Evolutionary conservation across 2,329 filamentous ascomycete species (phyloP).

Genomic region (Bisporella sp.): DNA sequence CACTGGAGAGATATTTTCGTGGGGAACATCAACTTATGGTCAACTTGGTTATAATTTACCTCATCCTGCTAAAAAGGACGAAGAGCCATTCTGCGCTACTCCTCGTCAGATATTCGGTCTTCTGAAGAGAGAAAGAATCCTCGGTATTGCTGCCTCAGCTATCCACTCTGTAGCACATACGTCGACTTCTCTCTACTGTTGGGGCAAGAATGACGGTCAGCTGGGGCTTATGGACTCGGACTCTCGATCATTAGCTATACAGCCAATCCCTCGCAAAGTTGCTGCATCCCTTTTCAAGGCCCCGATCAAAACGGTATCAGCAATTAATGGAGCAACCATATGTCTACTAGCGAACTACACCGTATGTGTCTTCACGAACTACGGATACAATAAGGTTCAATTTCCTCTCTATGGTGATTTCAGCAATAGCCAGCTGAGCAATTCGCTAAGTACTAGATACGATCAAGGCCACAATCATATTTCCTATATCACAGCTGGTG

Average conservation of each 20-base stretch:
- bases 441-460: slow-evolving; percentile 58
- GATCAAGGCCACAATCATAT: slow-evolving; percentile 62
- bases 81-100: slow-evolving; percentile 73
- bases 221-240: slow-evolving; percentile 92
- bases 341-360: slow-evolving; percentile 80
- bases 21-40: slow-evolving; percentile 81
- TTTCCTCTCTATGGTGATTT: slow-evolving; percentile 71
- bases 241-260: slow-evolving; percentile 81
- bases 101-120: slow-evolving; percentile 89
- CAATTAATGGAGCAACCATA: slow-evolving; percentile 84
- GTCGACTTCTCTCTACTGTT: slow-evolving; percentile 74
- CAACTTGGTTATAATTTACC: slow-evolving; percentile 84
- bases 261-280: slow-evolving; percentile 76
- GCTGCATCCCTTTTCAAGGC: slow-evolving; percentile 71
- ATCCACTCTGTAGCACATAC: slow-evolving; percentile 91
- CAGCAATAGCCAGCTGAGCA: slow-evolving; percentile 61
- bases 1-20: slow-evolving; percentile 88
- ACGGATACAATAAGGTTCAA: slow-evolving; percentile 84
- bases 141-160: slow-evolving; percentile 80
- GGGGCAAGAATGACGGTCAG: slow-evolving; percentile 92
- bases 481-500: slow-evolving; percentile 71
- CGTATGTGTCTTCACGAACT: slow-evolving; percentile 92
- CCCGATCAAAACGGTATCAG: slow-evolving; percentile 72
- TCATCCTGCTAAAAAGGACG: slow-evolving; percentile 57
- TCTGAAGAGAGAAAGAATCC: slow-evolving; percentile 75